A percentile compares a stretch with the other conserved stretches of the same genome.
Conservation (phyloP, 257 asterid species). For the Mentha longifolia region DNA sequence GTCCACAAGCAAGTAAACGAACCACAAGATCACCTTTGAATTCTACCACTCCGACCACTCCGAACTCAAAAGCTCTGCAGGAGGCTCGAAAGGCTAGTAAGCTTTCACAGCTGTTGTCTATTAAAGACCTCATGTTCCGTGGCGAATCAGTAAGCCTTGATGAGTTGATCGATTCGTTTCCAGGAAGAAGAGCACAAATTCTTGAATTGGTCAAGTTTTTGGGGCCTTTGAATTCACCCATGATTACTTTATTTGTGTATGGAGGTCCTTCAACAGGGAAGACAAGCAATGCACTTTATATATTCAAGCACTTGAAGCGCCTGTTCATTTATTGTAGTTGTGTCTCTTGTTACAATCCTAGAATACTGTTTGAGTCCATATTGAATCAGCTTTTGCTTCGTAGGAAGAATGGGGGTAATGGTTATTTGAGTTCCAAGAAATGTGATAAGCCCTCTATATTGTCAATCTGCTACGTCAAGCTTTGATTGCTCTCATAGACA, state of each 20-base stretch:
- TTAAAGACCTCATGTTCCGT: constrained; percentile 53
- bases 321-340: constrained; percentile 82
- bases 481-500: constrained; percentile 54
- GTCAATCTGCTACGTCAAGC: constrained; percentile 46
- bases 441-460: constrained; percentile 62
- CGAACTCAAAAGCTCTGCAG: constrained; percentile 39
- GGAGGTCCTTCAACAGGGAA: constrained; percentile 93
- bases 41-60: no score
- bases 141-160: constrained; percentile 54
- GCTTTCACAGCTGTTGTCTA: constrained; percentile 34
- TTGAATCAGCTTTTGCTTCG: constrained; percentile 88
- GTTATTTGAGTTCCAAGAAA: constrained; percentile 74
- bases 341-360: constrained; percentile 70
- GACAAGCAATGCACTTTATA: constrained; percentile 66
- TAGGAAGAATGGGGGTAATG: constrained; percentile 62
- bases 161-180: constrained; percentile 63
- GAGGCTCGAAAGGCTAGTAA: constrained; percentile 40
- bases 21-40: constrained; percentile 57
- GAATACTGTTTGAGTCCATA: constrained; percentile 82
- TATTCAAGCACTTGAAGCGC: constrained; percentile 67
- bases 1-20: constrained; percentile 59
- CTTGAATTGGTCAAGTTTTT: constrained; percentile 58
- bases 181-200: constrained; percentile 72
- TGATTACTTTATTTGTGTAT: constrained; percentile 72
- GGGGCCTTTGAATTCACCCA: constrained; percentile 85